phyloP scores from a whole-genome alignment of 2,329 filamentous ascomycete species.

The Seiridium unicorne region DNA sequence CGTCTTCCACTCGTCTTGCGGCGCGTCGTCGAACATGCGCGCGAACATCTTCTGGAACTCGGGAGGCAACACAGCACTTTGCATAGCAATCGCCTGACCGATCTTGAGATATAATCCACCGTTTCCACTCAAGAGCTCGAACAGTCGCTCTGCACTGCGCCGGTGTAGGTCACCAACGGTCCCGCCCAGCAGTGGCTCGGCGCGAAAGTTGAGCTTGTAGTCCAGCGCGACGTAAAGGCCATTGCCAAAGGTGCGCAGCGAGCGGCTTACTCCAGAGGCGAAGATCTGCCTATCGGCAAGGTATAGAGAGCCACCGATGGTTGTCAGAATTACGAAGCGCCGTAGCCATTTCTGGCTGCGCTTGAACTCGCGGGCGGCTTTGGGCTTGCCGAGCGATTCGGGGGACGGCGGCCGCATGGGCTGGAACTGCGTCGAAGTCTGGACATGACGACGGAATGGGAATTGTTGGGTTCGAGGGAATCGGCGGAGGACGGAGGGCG shows the following conservation, averaged over 20 bases:
- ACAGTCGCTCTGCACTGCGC: slow-evolving; percentile 81
- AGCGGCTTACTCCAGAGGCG: slow-evolving; percentile 75
- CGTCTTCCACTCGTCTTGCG: slow-evolving; percentile 85
- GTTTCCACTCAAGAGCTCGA: slow-evolving; percentile 78
- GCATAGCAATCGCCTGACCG: slow-evolving; percentile 97
- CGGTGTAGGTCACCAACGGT: slow-evolving; percentile 76
- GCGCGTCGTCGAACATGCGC: slow-evolving; percentile 96
- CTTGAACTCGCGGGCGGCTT: slow-evolving; percentile 67
- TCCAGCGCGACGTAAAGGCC: slow-evolving; percentile 82
- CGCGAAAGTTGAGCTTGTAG: slow-evolving; percentile 95
- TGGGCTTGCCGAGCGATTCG: slow-evolving; percentile 71
- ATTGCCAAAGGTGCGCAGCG: slow-evolving; percentile 75
- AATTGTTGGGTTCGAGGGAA: slow-evolving; percentile 7
- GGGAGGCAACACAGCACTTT: slow-evolving; percentile 87
- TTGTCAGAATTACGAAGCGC: slow-evolving; percentile 62
- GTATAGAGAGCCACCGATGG: slow-evolving; percentile 62
- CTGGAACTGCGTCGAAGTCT: slow-evolving; percentile 47
- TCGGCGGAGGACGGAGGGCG: not conserved
- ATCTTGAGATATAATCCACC: slow-evolving; percentile 97
- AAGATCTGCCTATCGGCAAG: slow-evolving; percentile 72
- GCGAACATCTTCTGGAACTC: slow-evolving; percentile 97
- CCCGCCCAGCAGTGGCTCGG: slow-evolving; percentile 71
- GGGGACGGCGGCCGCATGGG: slow-evolving; percentile 76
- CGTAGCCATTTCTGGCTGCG: slow-evolving; percentile 75
- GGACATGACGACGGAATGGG: slow-evolving; percentile 20